Conservation (phyloP, 306 rosid genomes). For the Cucurbita argyrosperma region DNA sequence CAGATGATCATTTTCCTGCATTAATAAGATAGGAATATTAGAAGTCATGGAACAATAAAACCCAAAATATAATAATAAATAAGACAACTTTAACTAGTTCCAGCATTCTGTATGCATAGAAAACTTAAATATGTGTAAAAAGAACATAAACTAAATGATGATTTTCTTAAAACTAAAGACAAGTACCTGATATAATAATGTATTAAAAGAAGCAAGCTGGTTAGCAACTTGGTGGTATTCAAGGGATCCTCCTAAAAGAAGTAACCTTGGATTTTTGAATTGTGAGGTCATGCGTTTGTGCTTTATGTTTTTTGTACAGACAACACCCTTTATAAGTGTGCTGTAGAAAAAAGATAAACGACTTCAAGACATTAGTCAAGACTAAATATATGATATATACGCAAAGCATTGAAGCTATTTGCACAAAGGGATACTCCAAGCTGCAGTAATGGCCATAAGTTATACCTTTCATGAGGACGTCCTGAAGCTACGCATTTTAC, state of each 20-base stretch:
- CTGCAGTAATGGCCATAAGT: not conserved
- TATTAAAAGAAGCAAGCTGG: conserved; percentile 70
- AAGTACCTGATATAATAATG: conserved; percentile 78
- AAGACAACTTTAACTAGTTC: not conserved
- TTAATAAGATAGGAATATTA: conserved; percentile 7
- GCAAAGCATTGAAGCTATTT: not conserved
- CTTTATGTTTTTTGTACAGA: conserved; percentile 89
- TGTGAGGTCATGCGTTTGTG: conserved; percentile 98
- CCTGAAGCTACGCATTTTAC: conserved; percentile 85
- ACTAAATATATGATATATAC: not conserved
- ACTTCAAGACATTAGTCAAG: not conserved
- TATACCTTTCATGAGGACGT: conserved; percentile 71
- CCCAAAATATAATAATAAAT: not conserved
- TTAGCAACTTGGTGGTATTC: conserved; percentile 93
- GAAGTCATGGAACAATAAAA: not conserved
- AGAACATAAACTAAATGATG: not conserved
- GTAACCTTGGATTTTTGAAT: conserved; percentile 67
- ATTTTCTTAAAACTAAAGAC: conserved; percentile 6
- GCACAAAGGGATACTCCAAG: not conserved
- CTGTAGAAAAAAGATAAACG: conserved; percentile 30
- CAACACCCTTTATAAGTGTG: conserved; percentile 68
- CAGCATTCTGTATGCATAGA: not conserved
- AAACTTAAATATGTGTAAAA: not conserved
- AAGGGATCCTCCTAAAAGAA: conserved; percentile 69
- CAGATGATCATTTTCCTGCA: conserved; percentile 86